A percentile compares a stretch with the other conserved stretches of the same genome.
These are phyloP conservation scores for Royoungia palumana DNA, from an alignment of 768 basidiomycete species.

Conservation along the genomic window DNA sequence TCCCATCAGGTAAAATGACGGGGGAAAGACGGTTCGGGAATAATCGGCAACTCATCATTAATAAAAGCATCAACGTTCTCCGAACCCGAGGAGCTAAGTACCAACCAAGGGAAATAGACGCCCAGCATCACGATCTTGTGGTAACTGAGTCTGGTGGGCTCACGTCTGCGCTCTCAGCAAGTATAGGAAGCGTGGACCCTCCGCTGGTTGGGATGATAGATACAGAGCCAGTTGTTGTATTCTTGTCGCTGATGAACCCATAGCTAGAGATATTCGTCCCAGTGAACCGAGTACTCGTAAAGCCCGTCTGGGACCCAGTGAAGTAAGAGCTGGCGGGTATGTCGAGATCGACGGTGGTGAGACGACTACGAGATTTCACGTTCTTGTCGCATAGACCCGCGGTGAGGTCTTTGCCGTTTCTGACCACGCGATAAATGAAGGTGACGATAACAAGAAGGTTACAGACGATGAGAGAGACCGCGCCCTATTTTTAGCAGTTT, in stretches of 20 bases:
- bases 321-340: slow-evolving; percentile 2
- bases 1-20: no score
- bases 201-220: not conserved
- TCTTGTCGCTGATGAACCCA: not conserved
- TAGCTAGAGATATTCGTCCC: slow-evolving; percentile 5
- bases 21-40: no score
- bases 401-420: slow-evolving; percentile 12
- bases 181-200: not conserved
- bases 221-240: slow-evolving; percentile 3
- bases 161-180: not conserved
- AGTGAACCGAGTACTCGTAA: not conserved
- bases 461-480: slow-evolving; percentile 39
- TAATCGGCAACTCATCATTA: no score
- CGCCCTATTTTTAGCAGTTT: slow-evolving; percentile 21
- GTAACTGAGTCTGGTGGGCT: not conserved
- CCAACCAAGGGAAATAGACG: not conserved
- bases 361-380: slow-evolving; percentile 1
- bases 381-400: slow-evolving; percentile 1
- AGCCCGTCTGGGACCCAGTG: not conserved
- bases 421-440: slow-evolving; percentile 26
- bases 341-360: slow-evolving; percentile 28
- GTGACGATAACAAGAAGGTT: slow-evolving; percentile 41
- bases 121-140: not conserved
- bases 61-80: not conserved
- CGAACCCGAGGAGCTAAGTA: not conserved